phyloP scores from a whole-genome alignment of 202 grass and related monocot genomes.

The Digitaria exilis region DNA sequence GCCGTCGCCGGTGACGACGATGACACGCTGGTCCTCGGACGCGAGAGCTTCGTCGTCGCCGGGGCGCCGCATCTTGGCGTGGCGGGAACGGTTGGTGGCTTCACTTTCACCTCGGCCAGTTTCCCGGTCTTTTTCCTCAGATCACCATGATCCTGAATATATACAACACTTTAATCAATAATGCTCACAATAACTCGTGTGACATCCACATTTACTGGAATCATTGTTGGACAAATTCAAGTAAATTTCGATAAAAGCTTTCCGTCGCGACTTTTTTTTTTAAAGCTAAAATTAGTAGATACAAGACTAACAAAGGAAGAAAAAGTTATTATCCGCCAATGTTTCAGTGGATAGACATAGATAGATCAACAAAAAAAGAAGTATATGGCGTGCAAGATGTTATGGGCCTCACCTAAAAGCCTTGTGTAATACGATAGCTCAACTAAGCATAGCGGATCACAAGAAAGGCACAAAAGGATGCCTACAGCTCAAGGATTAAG shows the following conservation, averaged over 20 bases:
- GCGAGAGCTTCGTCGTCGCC: conserved; percentile 36
- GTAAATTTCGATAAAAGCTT: too few species aligned
- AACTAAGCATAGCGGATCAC: conserved; percentile 33
- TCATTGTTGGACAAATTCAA: neutral
- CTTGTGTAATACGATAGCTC: conserved; percentile 1
- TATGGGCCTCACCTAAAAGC: conserved; percentile 21
- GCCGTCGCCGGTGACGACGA: neutral
- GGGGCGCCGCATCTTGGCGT: conserved; percentile 38
- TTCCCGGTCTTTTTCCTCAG: conserved; percentile 38
- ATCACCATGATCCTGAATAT: conserved; percentile 3
- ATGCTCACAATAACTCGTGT: neutral
- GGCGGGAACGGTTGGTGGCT: conserved; percentile 11
- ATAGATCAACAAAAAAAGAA: neutral
- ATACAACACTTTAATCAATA: too few species aligned
- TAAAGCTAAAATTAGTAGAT: too few species aligned
- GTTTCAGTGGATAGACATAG: neutral
- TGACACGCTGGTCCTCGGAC: neutral
- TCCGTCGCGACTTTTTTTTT: too few species aligned
- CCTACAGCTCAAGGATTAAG: conserved; percentile 19
- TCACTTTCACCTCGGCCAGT: conserved; percentile 46
- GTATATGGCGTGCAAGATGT: neutral
- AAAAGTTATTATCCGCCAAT: neutral
- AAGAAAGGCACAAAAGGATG: conserved; percentile 37
- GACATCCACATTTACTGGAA: neutral
- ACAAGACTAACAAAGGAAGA: neutral